Evolutionary conservation across 179 eudicot genomes (phyloP), one percentile per base, ranked within the genome.

Genomic region (Silene vulgaris): DNA sequence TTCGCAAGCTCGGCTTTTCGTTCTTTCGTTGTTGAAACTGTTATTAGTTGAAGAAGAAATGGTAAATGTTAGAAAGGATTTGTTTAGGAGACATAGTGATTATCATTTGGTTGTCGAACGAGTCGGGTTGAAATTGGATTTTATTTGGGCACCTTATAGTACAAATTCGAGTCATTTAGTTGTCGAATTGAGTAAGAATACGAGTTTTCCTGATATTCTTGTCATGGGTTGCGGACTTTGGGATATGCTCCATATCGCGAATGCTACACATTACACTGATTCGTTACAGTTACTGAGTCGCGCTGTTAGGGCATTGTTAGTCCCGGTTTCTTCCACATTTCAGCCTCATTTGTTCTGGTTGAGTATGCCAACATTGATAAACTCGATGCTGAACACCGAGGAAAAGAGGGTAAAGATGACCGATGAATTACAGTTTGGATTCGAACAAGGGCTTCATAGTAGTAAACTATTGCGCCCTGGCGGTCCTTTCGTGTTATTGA

Each of bases 161-260:
- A 75, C 32, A 3, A 90, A 92, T 82, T 76, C 90, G 83, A 94
- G 91, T 0, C 75, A 77, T 26, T 69, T 88, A 48, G 69, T 81
- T 74, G 16, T 65, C 26, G 87, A 60, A 11, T 79, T 88, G 62
- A 83, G 75, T 74, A 71, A 68, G 40, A 85, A 80, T 20, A 80
- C 74, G 81, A 85, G 77, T 65, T 84, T 74, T 66, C 98, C 98
- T 0, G 92, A 94, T 88, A 91, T 94, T 75, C 50, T 92, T 64
- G 86, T 92, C 30, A 88, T 94, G 91, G 97, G 98, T 20, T 87
- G 91, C n/a, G 98, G 98, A 50, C 83, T 94, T 32, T 94, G 98
- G 98, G 90, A 94, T 79, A 92, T 92, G 96, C 83, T 94, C 16
- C 97, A 89, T 76, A 54, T 89, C 29, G 80, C 83, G 7, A 87